A percentile compares a stretch with the other conserved stretches of the same genome.
Conservation (phyloP, 306 rosid genomes). For the Hippophae tibetana region DNA sequence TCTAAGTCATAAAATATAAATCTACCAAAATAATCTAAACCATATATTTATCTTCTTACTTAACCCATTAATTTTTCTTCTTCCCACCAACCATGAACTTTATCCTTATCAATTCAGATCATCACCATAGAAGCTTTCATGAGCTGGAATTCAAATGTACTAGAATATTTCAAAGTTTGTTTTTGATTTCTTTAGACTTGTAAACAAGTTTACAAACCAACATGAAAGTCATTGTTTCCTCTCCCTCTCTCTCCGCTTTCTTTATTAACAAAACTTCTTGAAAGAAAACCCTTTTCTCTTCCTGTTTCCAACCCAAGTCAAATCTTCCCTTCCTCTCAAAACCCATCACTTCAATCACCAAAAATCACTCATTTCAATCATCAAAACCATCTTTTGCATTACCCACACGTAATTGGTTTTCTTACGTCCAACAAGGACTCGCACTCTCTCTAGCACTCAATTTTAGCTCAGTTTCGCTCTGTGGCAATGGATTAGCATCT, state of each 20-base stretch:
- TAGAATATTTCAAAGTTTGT: too few species aligned
- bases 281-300: conserved; percentile 24
- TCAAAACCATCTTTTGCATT: conserved; percentile 22
- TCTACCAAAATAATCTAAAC: too few species aligned
- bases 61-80: too few species aligned
- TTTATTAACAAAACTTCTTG: conserved; percentile 44
- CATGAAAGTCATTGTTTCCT: conserved; percentile 81
- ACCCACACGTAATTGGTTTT: conserved; percentile 37
- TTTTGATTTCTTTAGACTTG: too few species aligned
- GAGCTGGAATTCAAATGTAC: too few species aligned
- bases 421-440: conserved; percentile 66
- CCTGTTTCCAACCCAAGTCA: conserved; percentile 41
- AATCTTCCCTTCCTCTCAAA: conserved; percentile 27
- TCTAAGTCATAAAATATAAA: too few species aligned
- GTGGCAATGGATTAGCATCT: conserved; percentile 65
- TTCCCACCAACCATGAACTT: too few species aligned
- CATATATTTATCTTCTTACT: too few species aligned
- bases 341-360: conserved; percentile 39
- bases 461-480: conserved; percentile 50
- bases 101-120: too few species aligned
- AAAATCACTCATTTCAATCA: conserved; percentile 31
- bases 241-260: conserved; percentile 63
- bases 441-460: conserved; percentile 77
- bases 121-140: too few species aligned
- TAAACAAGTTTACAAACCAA: too few species aligned